Evolutionary conservation across 805 yeast genomes (phyloP).

Genomic region (Candida sonorensis): DNA sequence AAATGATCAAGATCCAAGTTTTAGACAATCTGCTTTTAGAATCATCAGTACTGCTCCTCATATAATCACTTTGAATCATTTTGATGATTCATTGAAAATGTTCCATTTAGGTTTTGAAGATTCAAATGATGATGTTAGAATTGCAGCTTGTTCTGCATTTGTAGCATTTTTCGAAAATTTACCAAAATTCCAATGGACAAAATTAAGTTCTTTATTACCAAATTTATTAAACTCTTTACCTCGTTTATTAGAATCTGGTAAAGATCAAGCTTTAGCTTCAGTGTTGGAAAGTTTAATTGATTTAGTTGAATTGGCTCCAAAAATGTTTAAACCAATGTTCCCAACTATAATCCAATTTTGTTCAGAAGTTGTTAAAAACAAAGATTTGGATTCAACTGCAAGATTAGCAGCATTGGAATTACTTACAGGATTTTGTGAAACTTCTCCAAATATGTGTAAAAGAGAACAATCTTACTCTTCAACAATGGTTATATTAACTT

Average conservation of each 20-base stretch:
- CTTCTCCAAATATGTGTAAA: conserved; percentile 93
- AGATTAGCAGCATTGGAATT: conserved; percentile 86
- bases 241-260: conserved; percentile 69
- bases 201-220: conserved; percentile 74
- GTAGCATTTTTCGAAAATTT: conserved; percentile 79
- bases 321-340: conserved; percentile 88
- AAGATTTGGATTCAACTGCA: conserved; percentile 70
- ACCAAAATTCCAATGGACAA: conserved; percentile 74
- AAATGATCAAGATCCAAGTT: conserved; percentile 43
- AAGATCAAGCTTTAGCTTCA: conserved; percentile 73
- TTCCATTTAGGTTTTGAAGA: conserved; percentile 82
- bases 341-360: conserved; percentile 82
- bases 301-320: conserved; percentile 88
- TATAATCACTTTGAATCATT: conserved; percentile 44
- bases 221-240: conserved; percentile 81
- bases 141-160: conserved; percentile 88
- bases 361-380: conserved; percentile 74
- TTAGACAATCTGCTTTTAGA: conserved; percentile 88
- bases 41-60: conserved; percentile 82
- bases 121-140: conserved; percentile 71
- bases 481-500: conserved; percentile 63
- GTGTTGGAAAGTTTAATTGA: conserved; percentile 89
- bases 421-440: conserved; percentile 84
- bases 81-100: conserved; percentile 50
- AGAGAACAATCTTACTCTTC: conserved; percentile 65